Evolutionary conservation across 805 yeast species (phyloP).

Genomic region (Maudiozyma serrabonitensis): DNA sequence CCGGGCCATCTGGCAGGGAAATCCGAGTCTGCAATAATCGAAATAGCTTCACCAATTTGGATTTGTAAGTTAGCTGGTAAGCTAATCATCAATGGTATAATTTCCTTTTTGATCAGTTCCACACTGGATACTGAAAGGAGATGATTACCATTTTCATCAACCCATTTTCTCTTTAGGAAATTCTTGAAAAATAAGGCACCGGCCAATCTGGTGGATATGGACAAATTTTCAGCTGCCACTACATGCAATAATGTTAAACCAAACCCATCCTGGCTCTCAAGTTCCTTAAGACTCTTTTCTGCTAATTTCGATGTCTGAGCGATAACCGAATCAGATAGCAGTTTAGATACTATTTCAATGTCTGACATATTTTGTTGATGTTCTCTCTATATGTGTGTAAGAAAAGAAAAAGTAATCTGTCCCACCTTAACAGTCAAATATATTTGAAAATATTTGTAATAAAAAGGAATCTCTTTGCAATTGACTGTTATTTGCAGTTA

Average conservation of each 20-base stretch:
- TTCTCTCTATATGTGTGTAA: no score
- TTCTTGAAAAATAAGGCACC: constrained; percentile 88
- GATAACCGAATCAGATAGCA: constrained; percentile 53
- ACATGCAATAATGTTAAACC: constrained; percentile 66
- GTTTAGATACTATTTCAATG: constrained; percentile 42
- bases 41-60: constrained; percentile 92
- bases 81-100: constrained; percentile 76
- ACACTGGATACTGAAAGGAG: constrained; percentile 53
- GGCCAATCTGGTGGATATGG: constrained; percentile 61
- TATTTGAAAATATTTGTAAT: no score
- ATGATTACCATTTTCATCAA: constrained; percentile 79
- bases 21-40: constrained; percentile 90
- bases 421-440: background rate
- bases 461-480: no score
- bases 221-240: constrained; percentile 52
- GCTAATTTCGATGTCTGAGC: constrained; percentile 58
- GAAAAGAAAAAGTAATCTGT: no score
- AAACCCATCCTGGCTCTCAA: constrained; percentile 67
- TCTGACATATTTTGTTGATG: constrained; percentile 31
- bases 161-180: constrained; percentile 76
- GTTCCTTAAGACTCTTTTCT: constrained; percentile 50
- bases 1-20: constrained; percentile 87
- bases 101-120: constrained; percentile 58
- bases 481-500: no score
- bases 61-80: constrained; percentile 71